Conservation (phyloP, 805 yeast species). For the Yarrowia sp. region DNA sequence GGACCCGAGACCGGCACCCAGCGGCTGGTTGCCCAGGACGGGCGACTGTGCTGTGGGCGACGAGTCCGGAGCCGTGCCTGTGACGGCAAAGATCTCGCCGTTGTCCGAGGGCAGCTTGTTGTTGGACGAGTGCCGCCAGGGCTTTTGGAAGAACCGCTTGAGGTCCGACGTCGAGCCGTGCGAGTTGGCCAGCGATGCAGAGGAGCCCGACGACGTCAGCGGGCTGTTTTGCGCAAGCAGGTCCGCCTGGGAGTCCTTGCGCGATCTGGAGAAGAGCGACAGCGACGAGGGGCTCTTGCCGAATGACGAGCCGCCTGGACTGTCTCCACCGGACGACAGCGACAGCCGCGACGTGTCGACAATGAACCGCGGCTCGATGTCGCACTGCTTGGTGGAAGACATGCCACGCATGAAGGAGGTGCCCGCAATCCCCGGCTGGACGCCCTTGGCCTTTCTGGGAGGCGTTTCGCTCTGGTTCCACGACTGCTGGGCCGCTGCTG, state of each 20-base stretch:
- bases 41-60: constrained; percentile 5
- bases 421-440: constrained; percentile 28
- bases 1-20: not conserved
- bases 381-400: constrained; percentile 43
- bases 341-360: constrained; percentile 71
- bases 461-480: not conserved
- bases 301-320: constrained; percentile 27
- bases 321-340: constrained; percentile 30
- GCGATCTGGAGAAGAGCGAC: constrained; percentile 41
- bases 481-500: constrained; percentile 10
- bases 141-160: constrained; percentile 49
- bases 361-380: constrained; percentile 82
- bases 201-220: constrained; percentile 38
- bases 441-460: constrained; percentile 28
- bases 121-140: constrained; percentile 36
- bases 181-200: constrained; percentile 40
- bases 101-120: constrained; percentile 12
- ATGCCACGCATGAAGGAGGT: constrained; percentile 30
- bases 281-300: constrained; percentile 36
- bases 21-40: not conserved
- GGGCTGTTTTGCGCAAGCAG: constrained; percentile 30
- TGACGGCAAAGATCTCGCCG: constrained; percentile 18
- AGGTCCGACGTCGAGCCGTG: constrained; percentile 41
- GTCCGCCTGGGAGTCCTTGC: constrained; percentile 39
- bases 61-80: constrained; percentile 30